Percentiles rank a stretch among this genome's conserved stretches.
These are phyloP conservation scores for Tylopilus cervinicoccineus DNA, from an alignment of 768 basidiomycete genomes.

Conservation along the genomic window DNA sequence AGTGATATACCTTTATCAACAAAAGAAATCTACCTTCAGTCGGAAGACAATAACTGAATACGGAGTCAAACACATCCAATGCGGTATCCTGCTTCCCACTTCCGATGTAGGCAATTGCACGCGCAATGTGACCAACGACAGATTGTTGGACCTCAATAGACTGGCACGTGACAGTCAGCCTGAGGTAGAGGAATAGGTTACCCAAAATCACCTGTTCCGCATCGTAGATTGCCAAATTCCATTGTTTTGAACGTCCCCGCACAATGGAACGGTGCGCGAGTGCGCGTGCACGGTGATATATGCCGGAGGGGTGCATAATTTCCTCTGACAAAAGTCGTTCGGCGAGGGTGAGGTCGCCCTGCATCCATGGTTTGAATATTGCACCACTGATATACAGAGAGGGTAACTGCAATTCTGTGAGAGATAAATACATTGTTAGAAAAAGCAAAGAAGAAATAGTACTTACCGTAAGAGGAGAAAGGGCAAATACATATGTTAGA, in stretches of 20 bases:
- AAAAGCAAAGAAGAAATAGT: accelerated
- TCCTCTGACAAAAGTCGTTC: background rate
- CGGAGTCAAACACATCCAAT: background rate
- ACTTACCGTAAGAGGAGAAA: background rate
- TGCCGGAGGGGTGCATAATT: background rate
- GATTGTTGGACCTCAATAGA: background rate
- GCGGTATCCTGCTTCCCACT: background rate
- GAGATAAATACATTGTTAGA: background rate
- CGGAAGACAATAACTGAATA: background rate
- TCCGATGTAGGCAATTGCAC: background rate
- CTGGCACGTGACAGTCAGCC: background rate
- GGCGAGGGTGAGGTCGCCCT: background rate
- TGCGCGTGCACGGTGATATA: background rate
- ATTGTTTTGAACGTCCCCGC: background rate
- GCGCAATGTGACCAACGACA: background rate
- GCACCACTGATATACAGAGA: background rate
- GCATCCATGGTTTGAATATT: background rate
- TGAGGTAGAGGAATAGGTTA: background rate
- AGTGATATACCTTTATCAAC: background rate
- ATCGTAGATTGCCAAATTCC: background rate
- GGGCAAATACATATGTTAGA: background rate
- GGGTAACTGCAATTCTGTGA: background rate
- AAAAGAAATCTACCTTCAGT: background rate
- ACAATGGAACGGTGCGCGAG: background rate
- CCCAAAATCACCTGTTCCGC: background rate